Evolutionary conservation across 495 filamentous ascomycete species (phyloP).

Genomic region (Umbilicaria muhlenbergii): DNA sequence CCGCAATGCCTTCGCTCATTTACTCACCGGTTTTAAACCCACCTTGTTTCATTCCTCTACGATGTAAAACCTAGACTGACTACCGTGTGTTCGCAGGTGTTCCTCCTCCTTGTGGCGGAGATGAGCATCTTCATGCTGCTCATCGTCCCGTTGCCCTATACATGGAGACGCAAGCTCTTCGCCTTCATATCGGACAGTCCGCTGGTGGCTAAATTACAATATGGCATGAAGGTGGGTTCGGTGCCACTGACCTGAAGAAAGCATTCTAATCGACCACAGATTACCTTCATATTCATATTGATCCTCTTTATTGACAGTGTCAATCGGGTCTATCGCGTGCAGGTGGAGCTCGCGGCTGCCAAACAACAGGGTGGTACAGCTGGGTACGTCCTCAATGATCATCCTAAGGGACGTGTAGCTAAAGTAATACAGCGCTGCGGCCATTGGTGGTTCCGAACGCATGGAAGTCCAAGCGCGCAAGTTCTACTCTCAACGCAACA

Average conservation of each 20-base stretch:
- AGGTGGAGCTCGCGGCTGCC: conserved; percentile 61
- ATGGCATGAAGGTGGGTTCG: conserved; percentile 55
- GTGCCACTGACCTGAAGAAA: not conserved
- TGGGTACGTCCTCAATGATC: conserved; percentile 15
- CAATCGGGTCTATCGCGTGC: conserved; percentile 94
- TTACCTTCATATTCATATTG: conserved; percentile 95
- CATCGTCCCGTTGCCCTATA: conserved; percentile 83
- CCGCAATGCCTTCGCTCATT: conserved; percentile 21
- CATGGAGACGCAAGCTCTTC: conserved; percentile 74
- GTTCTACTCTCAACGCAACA: conserved; percentile 99
- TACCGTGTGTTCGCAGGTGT: conserved; percentile 47
- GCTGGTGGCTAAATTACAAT: conserved; percentile 61
- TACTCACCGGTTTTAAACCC: conserved; percentile 18
- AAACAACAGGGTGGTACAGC: conserved; percentile 30
- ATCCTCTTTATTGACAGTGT: conserved; percentile 98
- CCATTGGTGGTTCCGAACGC: conserved; percentile 74
- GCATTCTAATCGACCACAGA: conserved; percentile 39
- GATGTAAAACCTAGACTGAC: not conserved
- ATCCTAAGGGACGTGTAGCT: conserved; percentile 2
- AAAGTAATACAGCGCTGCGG: conserved; percentile 38
- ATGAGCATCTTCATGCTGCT: conserved; percentile 87
- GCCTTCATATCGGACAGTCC: conserved; percentile 86
- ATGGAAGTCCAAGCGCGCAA: conserved; percentile 98
- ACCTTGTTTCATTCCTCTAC: not conserved
- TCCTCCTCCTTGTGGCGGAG: conserved; percentile 80